Base-by-base conservation (phyloP, 805 yeast species). In the Candida golubevii region DNA sequence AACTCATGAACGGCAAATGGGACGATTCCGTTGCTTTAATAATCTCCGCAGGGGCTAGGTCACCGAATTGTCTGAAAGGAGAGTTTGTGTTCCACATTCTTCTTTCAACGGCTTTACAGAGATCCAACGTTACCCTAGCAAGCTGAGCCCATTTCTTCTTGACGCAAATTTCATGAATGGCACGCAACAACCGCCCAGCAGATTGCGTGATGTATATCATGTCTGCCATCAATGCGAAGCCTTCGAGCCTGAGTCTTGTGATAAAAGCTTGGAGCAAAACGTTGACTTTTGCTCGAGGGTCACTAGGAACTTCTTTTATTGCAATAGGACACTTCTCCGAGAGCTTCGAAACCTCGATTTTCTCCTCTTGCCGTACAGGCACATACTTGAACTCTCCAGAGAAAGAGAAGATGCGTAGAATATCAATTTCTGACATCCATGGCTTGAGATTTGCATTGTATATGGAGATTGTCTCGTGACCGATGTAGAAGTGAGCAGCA, bases 151-250 rank as follows among this genome's bases (percentile, higher is more conserved):
- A 89, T 9, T 76, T 74, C 51, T 82, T 85, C 42, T 74, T 71
- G 37, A 86, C 53, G 8, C 86, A 77, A 30, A 93, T 78, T 58
- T 91, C 97, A 60, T 77, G 81, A 50, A 95, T 76, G 0, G 98
- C 97, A 45, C 97, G 69, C 44, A 90, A 70, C 33, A 93, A 63
- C 58, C 99, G 76, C 3, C 95, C 91, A 1, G 97, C 97, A 34
- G 95, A 88, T 62, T 93, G 98, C 0, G 93, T 85, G 34, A 93
- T 80, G 59, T 87, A 93, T 3, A 88, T 74, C 96, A 90, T 88
- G 67, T 93, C 99, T 0, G 96, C 81, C 75, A 85, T 80, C 48
- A 95, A 65, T 0, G 97, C 97, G 67, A 88, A 87, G 0, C 98
- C 98, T 0, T 85, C 93, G 13, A 93, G 68, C 8, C 72, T 67